These are phyloP conservation scores for Kazachstania sp. DNA, from an alignment of 1,139 yeast genomes.

Conservation along the genomic window DNA sequence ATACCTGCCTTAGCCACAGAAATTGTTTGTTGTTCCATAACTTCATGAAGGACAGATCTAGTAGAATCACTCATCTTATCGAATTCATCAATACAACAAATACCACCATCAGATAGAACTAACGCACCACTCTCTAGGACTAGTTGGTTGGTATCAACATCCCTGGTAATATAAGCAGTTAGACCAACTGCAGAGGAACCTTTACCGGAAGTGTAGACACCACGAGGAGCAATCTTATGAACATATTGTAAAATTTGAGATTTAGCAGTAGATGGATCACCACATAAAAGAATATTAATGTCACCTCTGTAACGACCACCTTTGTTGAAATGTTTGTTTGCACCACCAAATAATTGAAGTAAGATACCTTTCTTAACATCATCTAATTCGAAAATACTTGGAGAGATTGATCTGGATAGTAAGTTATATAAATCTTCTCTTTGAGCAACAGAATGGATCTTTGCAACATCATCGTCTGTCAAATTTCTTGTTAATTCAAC, in stretches of 20 bases:
- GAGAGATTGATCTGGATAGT: conserved; percentile 88
- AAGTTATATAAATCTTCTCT: conserved; percentile 80
- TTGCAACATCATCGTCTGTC: conserved; percentile 57
- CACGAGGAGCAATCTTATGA: conserved; percentile 95
- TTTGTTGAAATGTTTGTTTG: conserved; percentile 77
- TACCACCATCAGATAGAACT: conserved; percentile 95
- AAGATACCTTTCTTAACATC: conserved; percentile 94
- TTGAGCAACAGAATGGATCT: conserved; percentile 51
- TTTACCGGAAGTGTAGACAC: conserved; percentile 95
- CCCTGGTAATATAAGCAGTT: conserved; percentile 94
- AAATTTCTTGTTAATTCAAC: conserved; percentile 69
- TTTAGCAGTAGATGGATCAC: conserved; percentile 97
- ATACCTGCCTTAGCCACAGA: conserved; percentile 98
- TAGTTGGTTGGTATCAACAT: conserved; percentile 83
- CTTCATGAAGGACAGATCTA: conserved; percentile 92
- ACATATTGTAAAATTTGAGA: conserved; percentile 91
- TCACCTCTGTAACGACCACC: conserved; percentile 98
- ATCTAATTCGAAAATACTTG: conserved; percentile 90
- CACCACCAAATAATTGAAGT: conserved; percentile 89
- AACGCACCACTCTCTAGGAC: conserved; percentile 95
- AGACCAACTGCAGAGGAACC: conserved; percentile 99
- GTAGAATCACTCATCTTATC: conserved; percentile 96
- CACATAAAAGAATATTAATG: conserved; percentile 80
- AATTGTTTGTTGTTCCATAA: conserved; percentile 98
- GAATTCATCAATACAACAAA: conserved; percentile 97